Percentiles rank a stretch among this genome's conserved stretches.
Evolutionary conservation across 305 asterid species (phyloP).

Genomic region (Solanum aculeatissimum): DNA sequence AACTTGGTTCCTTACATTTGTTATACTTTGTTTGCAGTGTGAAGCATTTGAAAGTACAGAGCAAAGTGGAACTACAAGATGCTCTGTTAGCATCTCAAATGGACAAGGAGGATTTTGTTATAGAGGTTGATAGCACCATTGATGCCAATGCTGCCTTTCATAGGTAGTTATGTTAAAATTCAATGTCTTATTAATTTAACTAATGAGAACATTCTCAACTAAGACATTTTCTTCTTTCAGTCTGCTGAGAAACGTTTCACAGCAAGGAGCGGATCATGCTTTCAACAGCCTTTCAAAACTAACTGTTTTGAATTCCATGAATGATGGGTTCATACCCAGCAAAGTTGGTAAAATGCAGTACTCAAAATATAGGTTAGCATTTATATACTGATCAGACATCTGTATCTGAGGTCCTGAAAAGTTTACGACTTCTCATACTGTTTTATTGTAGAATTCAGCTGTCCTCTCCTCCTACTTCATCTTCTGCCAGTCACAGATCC

Average conservation of each 20-base stretch:
- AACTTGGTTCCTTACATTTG: neutral
- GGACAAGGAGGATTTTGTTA: conserved; percentile 57
- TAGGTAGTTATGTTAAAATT: conserved; percentile 33
- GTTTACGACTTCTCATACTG: neutral
- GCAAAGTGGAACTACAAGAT: conserved; percentile 56
- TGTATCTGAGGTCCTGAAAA: neutral
- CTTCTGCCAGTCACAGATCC: conserved; percentile 27
- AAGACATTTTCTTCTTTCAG: conserved; percentile 30
- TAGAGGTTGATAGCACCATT: conserved; percentile 87
- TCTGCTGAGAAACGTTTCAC: conserved; percentile 51
- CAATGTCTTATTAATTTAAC: neutral
- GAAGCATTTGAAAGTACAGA: conserved; percentile 68
- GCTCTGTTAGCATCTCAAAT: conserved; percentile 65
- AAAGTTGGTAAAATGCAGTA: conserved; percentile 62
- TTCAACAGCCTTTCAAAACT: conserved; percentile 42
- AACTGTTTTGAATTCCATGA: conserved; percentile 25
- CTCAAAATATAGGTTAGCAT: conserved; percentile 63
- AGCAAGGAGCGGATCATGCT: conserved; percentile 63
- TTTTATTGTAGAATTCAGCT: conserved; percentile 59
- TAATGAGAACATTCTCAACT: neutral
- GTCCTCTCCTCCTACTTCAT: conserved; percentile 85
- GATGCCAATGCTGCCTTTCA: conserved; percentile 70
- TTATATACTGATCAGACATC: neutral
- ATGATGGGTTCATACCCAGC: conserved; percentile 21
- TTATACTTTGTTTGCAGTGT: conserved; percentile 37